Percentiles rank a stretch among this genome's conserved stretches.
These are phyloP conservation scores for Xylaria hypoxylon DNA, from an alignment of 2,329 filamentous ascomycete genomes.

Conservation along the genomic window DNA sequence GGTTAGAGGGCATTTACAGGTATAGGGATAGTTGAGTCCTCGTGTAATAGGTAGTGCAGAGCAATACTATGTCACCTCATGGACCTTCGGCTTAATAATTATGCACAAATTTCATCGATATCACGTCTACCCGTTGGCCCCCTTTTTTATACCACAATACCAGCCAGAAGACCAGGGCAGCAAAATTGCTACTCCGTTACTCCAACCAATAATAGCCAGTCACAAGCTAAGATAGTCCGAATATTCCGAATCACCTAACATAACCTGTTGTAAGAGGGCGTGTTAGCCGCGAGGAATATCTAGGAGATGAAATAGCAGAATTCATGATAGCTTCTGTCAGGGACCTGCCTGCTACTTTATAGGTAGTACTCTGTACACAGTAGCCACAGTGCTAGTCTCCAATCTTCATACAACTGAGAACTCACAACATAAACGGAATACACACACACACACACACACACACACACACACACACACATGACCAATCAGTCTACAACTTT, in stretches of 20 bases:
- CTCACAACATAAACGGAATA: no score
- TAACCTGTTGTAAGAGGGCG: not conserved
- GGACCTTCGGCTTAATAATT: constrained; percentile 1
- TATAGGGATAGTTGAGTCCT: not conserved
- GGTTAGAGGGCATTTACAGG: constrained; percentile 8
- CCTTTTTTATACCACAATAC: not conserved
- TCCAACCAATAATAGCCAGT: not conserved
- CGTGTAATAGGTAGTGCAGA: not conserved
- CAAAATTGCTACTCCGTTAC: not conserved
- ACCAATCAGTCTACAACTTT: no score
- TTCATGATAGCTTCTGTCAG: no score
- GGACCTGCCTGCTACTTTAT: no score
- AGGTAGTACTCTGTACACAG: no score
- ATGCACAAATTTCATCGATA: not conserved
- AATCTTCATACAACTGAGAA: no score
- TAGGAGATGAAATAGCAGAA: constrained; percentile 1
- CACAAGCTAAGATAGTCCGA: not conserved
- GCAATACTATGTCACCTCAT: not conserved
- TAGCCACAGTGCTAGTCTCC: no score
- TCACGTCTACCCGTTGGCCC: not conserved
- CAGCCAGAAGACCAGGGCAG: not conserved
- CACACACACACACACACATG: no score
- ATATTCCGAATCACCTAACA: not conserved
- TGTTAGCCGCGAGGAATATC: not conserved
- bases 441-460: no score